Base-by-base conservation (phyloP, 1,139 yeast genomes). In the Diutina siamensis region DNA sequence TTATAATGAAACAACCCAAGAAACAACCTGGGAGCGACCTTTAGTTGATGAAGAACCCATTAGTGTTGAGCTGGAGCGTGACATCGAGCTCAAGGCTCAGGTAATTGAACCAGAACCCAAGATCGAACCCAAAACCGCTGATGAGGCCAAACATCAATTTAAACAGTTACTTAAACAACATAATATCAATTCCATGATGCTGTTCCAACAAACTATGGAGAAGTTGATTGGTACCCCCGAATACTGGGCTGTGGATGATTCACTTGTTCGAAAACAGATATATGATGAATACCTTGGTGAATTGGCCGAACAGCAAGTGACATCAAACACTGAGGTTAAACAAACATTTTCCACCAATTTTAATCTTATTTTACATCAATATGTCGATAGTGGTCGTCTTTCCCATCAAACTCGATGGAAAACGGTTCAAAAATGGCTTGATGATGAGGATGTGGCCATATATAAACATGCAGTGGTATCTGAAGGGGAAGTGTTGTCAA, bases 11-110 rank as follows among this genome's bases (percentile, higher is more conserved):
- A 61, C 62, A 18, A 76, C 89, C 0, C 75, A 78, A 3, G 80
- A 80, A 54, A 81, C 94, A 12, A 80, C 83, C 0, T 89, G 97
- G 97, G 86, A 80, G 22, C 60, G 74, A 20, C 97, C 97, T 0
- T 7, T 12, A 13, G 66, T 57, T 0, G 81, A 65, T 20, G 59
- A 65, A 1, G 12, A n/a, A n/a, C n/a, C n/a, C n/a, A n/a, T n/a
- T n/a, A n/a, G n/a, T n/a, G 33, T 17, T 12, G 31, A 25, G 20
- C 42, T 38, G 42, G 42, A 22, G n/a, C 10, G 10, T 3, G 42
- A 38, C 10, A 12, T 17, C 7, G 32, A 38, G 32, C 20, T 38
- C 2, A 38, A 38, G 17, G 17, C 25, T 13, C 19, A 38, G 13
- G 32, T 18, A 17, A 7, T 38, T n/a, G 42, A 38, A 10, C 15